Evolutionary conservation across 805 yeast species (phyloP), one percentile per base, ranked within the genome.

Genomic region (Candida dajiaensis): DNA sequence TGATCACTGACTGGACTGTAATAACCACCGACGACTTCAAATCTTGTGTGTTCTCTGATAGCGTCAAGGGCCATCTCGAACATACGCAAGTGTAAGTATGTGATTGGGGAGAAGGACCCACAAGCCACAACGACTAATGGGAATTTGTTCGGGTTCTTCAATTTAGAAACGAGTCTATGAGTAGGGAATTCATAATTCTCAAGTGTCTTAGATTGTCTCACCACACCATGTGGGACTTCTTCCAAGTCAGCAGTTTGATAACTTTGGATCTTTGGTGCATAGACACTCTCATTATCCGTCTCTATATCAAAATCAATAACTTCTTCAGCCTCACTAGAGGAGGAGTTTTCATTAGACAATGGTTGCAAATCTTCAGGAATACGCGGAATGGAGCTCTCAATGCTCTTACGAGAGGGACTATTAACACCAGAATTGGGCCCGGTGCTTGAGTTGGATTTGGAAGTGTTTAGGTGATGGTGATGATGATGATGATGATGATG

Each of bases 51-150:
- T 65, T 94, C 99, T 40, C 87, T 72, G 42, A 94, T 85, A 9
- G 95, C 81, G 64, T 94, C 99, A 58, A 94, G 70, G 0, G 99
- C 99, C 99, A 94, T 94, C 68, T 94, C 99, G 65, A 94, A 94
- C 98, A 94, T 94, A 48, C 99, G 77, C 59, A 94, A 71, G 67
- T 94, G 99, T 47, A 94, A 71, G 66, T 94, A 94, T 0, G 99
- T 94, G 45, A 94, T 83, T 29, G 99, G 99, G 2, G 96, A 86
- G 61, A 92, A 94, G 2, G 97, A 89, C 9, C 99, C 99, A 68
- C 99, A 94, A 1, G 98, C 97, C 23, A 94, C 98, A 44, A 94
- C 78, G 12, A 94, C 97, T 53, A 94, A 72, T 1, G 99, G 99
- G 54, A 81, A 75, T 67, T 92, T 92, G 51, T 83, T 71, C 46